Percentiles rank a stretch among this genome's conserved stretches.
These are phyloP conservation scores for Podaxis sp. DNA, from an alignment of 768 basidiomycete species.

Conservation along the genomic window DNA sequence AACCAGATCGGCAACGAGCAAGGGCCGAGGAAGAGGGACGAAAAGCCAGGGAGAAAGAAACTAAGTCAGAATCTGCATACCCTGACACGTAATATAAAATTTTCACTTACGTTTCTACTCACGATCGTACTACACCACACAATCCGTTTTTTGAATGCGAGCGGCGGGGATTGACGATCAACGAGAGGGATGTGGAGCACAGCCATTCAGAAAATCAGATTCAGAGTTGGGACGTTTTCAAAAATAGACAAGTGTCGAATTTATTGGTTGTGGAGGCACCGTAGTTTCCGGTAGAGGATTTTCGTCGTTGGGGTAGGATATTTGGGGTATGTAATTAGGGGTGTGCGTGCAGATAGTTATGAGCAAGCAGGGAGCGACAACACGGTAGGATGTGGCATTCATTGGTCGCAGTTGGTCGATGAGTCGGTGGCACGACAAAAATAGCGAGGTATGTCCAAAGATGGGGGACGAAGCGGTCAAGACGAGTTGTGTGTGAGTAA, in stretches of 20 bases:
- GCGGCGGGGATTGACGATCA: background rate
- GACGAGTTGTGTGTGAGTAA: background rate
- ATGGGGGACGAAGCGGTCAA: background rate
- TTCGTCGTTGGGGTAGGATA: background rate
- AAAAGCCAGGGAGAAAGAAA: background rate
- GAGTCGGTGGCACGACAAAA: background rate
- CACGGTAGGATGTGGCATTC: background rate
- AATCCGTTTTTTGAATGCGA: background rate
- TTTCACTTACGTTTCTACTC: slow-evolving; percentile 8
- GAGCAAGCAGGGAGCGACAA: background rate
- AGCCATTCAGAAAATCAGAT: background rate
- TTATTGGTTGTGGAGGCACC: background rate
- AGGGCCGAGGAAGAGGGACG: background rate
- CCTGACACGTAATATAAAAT: background rate
- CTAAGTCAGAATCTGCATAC: background rate
- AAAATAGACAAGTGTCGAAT: background rate
- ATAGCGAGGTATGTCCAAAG: background rate
- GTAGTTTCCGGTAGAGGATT: background rate
- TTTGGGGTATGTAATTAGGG: no score
- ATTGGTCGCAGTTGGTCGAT: background rate
- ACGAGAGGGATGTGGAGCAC: background rate
- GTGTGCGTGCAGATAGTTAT: no score
- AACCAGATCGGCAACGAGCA: background rate
- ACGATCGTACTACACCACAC: slow-evolving; percentile 3
- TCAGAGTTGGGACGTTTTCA: background rate